Evolutionary conservation across 768 basidiomycete genomes (phyloP), one percentile per base, ranked within the genome.

Genomic region (Porphyrellus cyaneotinctus): DNA sequence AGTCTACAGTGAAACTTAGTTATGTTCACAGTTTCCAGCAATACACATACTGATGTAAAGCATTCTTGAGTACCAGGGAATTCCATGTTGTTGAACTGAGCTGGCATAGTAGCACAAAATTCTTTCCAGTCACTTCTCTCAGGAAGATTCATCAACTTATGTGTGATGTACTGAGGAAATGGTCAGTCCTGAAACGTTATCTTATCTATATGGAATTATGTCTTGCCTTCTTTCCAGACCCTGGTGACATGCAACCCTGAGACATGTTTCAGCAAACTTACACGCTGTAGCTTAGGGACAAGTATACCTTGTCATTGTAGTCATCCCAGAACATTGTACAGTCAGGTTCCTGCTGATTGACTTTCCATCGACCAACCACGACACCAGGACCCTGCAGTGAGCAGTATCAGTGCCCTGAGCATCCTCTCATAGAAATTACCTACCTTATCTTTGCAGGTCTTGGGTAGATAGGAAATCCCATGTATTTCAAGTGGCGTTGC

Each of bases 21-120:
- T 17, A 2, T 38, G 17, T 24, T 42, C 11, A 36, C 7, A 15
- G 4, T 17, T 43, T 11, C 12, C 4, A 6, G 36, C 4, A 39
- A 20, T 7, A 36, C 7, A 59, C 62, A 11, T 43, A 56, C 60
- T 0, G 53, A 26, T 33, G 44, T 48, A 41, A 59, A 56, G 37
- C 60, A 66, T n/a, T 54, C 48, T 2, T 60, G 49, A 0, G 59
- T 53, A 30, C 66, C 53, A 0, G 42, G 37, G 20, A 70, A 72
- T 12, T 65, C 47, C 51, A 57, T 38, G 1, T 58, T 26, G 14
- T 51, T 36, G 44, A 71, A 67, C 17, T 28, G 18, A 15, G 52
- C 48, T 1, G 71, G 71, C 0, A 70, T 73, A 2, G 71, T 69
- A 1, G 69, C 67, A 46, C 70, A 72, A 46, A 73, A 70, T n/a